Conservation (phyloP, 176 grass and related monocot species). For the Juncus inflexus region DNA sequence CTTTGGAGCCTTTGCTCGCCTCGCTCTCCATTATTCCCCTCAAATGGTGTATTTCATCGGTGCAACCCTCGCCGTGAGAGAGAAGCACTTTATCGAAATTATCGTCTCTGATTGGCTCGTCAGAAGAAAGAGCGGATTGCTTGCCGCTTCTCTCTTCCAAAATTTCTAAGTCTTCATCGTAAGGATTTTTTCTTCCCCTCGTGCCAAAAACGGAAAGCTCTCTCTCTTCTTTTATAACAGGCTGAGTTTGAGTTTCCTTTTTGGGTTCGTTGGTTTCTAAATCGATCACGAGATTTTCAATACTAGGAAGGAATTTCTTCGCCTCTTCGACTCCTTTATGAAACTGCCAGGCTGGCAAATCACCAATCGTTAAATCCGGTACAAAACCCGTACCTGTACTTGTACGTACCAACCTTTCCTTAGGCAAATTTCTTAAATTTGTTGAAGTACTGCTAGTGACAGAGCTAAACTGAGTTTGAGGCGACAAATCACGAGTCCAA, state of each 20-base stretch:
- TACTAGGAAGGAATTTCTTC: conserved; percentile 29
- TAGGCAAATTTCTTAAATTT: neutral
- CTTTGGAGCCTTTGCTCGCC: conserved; percentile 16
- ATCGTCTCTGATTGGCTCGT: conserved; percentile 20
- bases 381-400: neutral
- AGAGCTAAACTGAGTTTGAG: conserved; percentile 8
- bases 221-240: conserved; percentile 5
- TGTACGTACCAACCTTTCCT: too few species aligned
- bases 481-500: neutral
- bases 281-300: conserved; percentile 27
- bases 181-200: conserved; percentile 10
- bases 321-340: conserved; percentile 28
- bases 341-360: conserved; percentile 25
- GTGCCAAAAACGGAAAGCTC: conserved; percentile 4
- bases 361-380: conserved; percentile 2
- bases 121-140: conserved; percentile 18
- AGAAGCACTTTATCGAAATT: conserved; percentile 25
- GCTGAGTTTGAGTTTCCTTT: neutral
- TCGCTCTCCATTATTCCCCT: neutral
- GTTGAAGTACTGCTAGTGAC: neutral
- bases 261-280: conserved; percentile 20
- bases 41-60: conserved; percentile 13
- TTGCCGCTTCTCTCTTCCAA: conserved; percentile 17
- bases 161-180: conserved; percentile 13
- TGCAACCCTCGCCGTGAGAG: conserved; percentile 2